Evolutionary conservation across 257 asterid species (phyloP), one percentile per base, ranked within the genome.

Genomic region (Nicotiana tabacum): DNA sequence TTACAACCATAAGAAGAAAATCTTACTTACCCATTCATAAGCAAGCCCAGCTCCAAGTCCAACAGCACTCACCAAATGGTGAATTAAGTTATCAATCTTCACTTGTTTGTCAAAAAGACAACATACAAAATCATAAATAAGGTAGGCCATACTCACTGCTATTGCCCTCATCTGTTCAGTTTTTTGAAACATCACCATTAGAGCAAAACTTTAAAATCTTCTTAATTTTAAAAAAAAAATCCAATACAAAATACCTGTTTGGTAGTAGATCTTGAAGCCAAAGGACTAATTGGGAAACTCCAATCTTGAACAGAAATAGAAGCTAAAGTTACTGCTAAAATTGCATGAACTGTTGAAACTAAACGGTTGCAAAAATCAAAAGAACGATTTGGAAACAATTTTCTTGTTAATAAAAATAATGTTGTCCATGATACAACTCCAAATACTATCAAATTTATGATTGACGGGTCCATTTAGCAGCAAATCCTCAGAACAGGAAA

Each of bases 301-400:
- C 98, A 96, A 77, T 92, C 90, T 78, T 89, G 92, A 29, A 96
- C 94, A 1, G 97, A 89, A 6, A 82, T 72, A 29, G 92, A 89
- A 46, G 97, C 95, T 68, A 96, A 80, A 9, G n/a, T 4, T 0
- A 96, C 95, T 0, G 95, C 97, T 6, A 85, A 65, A 56, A 77
- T 79, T 46, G 97, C 99, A 86, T 94, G 98, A 4, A 82, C 35
- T 0, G 91, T 91, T 0, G 99, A 93, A 13, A 94, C 96, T 15
- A 91, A 62, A 33, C 99, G 97, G 82, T 89, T 96, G 87, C 96
- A 91, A 87, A 94, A 94, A 85, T 94, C 94, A 80, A 93, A 94
- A 1, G 98, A 92, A 48, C 93, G 91, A 11, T 83, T 81, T 2
- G 88, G 87, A 21, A 90, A 81, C 17, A 88, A 4, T 70, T 62